Evolutionary conservation across 2,329 filamentous ascomycete species (phyloP).

Genomic region (Alternaria arborescens): DNA sequence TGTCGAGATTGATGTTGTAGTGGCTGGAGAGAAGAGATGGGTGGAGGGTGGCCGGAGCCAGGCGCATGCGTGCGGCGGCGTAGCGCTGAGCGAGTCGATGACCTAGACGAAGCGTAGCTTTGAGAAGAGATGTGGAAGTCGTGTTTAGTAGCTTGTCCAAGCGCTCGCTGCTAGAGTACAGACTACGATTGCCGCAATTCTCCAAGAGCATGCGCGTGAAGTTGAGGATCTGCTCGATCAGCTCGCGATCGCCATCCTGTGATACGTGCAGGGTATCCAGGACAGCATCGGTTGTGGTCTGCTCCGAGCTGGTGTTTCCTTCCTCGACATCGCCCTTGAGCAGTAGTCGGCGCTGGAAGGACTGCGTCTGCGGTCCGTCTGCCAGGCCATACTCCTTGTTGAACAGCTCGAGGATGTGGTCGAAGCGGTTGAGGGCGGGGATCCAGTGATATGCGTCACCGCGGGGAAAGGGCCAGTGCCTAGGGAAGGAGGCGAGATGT

Average conservation of each 20-base stretch:
- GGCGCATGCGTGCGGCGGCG: constrained; percentile 83
- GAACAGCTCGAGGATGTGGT: constrained; percentile 83
- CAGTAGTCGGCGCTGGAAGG: constrained; percentile 74
- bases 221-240: constrained; percentile 80
- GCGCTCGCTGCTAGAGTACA: constrained; percentile 92
- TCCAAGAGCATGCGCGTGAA: constrained; percentile 91
- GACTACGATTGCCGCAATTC: constrained; percentile 94
- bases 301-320: constrained; percentile 30
- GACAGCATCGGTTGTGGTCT: constrained; percentile 58
- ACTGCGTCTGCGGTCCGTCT: constrained; percentile 79
- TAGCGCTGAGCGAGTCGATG: constrained; percentile 92
- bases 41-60: constrained; percentile 71
- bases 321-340: constrained; percentile 65
- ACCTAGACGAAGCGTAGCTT: constrained; percentile 79
- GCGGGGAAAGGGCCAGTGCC: constrained; percentile 91
- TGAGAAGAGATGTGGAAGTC: constrained; percentile 80
- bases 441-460: constrained; percentile 99
- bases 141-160: constrained; percentile 90
- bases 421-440: constrained; percentile 89
- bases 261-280: constrained; percentile 67
- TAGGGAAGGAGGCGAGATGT: constrained; percentile 81
- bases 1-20: constrained; percentile 76
- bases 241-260: constrained; percentile 78
- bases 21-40: constrained; percentile 81
- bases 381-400: constrained; percentile 81